Evolutionary conservation across 768 basidiomycete genomes (phyloP).

Genomic region (Amanita polypyramis): DNA sequence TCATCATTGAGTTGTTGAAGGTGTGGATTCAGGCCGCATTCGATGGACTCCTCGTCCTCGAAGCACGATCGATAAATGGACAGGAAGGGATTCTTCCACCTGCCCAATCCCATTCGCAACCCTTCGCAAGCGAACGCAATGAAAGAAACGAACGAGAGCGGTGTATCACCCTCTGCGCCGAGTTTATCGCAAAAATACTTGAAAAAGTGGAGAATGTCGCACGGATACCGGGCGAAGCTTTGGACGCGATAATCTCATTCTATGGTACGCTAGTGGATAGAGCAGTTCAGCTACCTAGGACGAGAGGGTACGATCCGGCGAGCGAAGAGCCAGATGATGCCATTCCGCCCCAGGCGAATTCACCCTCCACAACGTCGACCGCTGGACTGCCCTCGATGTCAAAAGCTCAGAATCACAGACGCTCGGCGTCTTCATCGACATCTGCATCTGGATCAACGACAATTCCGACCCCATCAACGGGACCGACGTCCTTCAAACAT

Average conservation of each 20-base stretch:
- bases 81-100: conserved; percentile 12
- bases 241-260: conserved; percentile 47
- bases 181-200: conserved; percentile 43
- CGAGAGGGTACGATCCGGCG: conserved; percentile 5
- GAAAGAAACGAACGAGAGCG: conserved; percentile 32
- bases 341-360: conserved; percentile 5
- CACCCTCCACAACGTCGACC: neutral
- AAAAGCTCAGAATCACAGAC: neutral
- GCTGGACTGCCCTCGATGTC: neutral
- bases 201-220: conserved; percentile 43
- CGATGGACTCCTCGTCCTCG: conserved; percentile 30
- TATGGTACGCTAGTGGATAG: conserved; percentile 50
- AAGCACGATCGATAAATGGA: neutral
- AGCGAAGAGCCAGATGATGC: conserved; percentile 6
- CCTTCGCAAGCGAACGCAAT: conserved; percentile 32
- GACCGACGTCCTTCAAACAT: conserved; percentile 21
- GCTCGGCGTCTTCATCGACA: conserved; percentile 15
- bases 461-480: conserved; percentile 16
- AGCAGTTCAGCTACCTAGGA: conserved; percentile 28
- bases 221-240: conserved; percentile 47
- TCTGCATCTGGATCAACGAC: conserved; percentile 23
- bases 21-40: conserved; percentile 63
- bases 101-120: conserved; percentile 7
- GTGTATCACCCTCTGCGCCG: conserved; percentile 48
- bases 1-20: conserved; percentile 44